Evolutionary conservation across 495 filamentous ascomycete species (phyloP), one percentile per base, ranked within the genome.

Genomic region (Venustampulla echinocandica): DNA sequence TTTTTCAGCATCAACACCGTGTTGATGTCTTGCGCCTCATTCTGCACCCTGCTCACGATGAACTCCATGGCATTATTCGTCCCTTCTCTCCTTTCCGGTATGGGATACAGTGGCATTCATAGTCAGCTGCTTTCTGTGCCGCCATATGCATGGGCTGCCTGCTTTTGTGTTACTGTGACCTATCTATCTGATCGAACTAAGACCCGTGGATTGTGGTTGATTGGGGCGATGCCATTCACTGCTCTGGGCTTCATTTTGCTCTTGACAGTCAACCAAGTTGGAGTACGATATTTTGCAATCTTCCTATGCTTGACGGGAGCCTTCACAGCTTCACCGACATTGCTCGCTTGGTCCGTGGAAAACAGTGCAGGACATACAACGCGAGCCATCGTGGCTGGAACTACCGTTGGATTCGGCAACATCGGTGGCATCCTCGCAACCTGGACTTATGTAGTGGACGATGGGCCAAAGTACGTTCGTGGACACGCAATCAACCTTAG

Each of bases 211-310:
- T 71, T 82, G 22, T 81, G 83, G 61, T 73, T 87, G 46, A 76
- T 83, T 49, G 53, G 64, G 5, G 69, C 66, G 4, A 64, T 75
- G 1, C 64, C 71, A 0, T 52, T 86, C 6, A 73, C 77, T 47
- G 81, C 87, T 64, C 61, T 69, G 22, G 84, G 82, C 3, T 87
- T 85, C 66, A 75, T 77, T 61, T 80, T 87, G 67, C 86, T 86
- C 64, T 69, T 87, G 0, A 77, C 78, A 25, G 74, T 64, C 50
- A 61, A 56, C 14, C 59, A 74, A 36, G 28, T 67, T 1, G 61
- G 64, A 30, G 76, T 75, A 28, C 73, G 79, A 25, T 88, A 88
- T 57, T 82, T 71, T n/a, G 83, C 81, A 9, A 80, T 74, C 6
- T 87, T 87, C 67, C 57, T 87, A 45, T 76, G 82, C 46, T 75